phyloP scores from a whole-genome alignment of 306 rosid genomes.

The Albizia julibrissin region DNA sequence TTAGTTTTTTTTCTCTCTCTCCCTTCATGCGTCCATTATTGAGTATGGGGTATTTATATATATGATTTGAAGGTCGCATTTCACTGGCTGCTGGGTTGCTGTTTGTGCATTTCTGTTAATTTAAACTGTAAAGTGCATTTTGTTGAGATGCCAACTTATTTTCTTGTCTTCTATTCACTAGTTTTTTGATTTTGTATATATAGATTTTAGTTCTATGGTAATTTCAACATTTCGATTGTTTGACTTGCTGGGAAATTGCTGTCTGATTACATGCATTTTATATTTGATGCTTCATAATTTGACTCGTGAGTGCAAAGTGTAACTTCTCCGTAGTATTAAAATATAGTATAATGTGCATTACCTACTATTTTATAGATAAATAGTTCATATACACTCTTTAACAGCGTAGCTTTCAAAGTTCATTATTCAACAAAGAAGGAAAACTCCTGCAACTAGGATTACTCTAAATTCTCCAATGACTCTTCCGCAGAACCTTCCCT shows the following conservation, averaged over 20 bases:
- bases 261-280: background rate
- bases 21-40: background rate
- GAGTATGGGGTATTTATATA: background rate
- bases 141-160: background rate
- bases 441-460: background rate
- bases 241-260: background rate
- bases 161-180: background rate
- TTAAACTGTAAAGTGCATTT: background rate
- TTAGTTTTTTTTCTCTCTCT: background rate
- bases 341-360: background rate
- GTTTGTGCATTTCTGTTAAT: background rate
- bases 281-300: background rate
- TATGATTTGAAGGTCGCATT: conserved; percentile 2
- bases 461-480: background rate
- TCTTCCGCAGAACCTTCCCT: background rate
- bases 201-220: background rate
- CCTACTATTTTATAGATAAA: conserved; percentile 1
- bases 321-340: background rate
- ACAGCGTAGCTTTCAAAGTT: background rate
- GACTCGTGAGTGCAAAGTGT: background rate
- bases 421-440: background rate
- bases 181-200: background rate
- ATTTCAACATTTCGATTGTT: conserved; percentile 1
- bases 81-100: background rate
- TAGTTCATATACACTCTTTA: background rate